These are phyloP conservation scores for Acanthochlamys bracteata DNA, from an alignment of 106 monocot genomes.

Conservation along the genomic window DNA sequence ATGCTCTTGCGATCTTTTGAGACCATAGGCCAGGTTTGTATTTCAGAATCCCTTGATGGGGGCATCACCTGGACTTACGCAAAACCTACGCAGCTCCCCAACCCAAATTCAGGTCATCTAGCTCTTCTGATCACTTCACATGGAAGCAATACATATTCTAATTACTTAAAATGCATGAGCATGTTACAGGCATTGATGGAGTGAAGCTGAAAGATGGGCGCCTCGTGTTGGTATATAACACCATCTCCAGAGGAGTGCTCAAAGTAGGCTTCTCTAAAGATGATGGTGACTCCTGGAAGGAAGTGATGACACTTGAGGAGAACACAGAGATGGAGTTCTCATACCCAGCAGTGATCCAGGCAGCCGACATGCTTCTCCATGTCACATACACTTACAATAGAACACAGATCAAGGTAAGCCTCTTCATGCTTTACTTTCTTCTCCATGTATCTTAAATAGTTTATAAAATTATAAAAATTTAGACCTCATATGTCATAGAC, in stretches of 20 bases:
- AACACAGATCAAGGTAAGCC: conserved; percentile 82
- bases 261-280: conserved; percentile 59
- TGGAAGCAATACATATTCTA: no score
- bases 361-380: conserved; percentile 52
- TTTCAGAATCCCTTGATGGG: conserved; percentile 77
- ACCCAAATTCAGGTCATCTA: conserved; percentile 79
- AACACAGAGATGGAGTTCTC: conserved; percentile 72
- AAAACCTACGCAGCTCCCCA: conserved; percentile 57
- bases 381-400: conserved; percentile 94
- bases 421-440: not conserved
- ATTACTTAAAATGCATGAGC: no score
- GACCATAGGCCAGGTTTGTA: conserved; percentile 48
- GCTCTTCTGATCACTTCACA: no score
- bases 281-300: conserved; percentile 81
- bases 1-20: conserved; percentile 61
- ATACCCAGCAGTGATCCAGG: conserved; percentile 79
- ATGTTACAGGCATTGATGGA: conserved; percentile 66
- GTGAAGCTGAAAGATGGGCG: conserved; percentile 74
- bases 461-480: no score
- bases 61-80: conserved; percentile 68
- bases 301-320: conserved; percentile 73
- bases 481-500: no score
- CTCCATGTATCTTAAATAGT: no score
- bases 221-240: conserved; percentile 72
- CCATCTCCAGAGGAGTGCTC: conserved; percentile 60